Conservation (phyloP, 208 protist species). For the Acanthamoeba polyphaga region DNA sequence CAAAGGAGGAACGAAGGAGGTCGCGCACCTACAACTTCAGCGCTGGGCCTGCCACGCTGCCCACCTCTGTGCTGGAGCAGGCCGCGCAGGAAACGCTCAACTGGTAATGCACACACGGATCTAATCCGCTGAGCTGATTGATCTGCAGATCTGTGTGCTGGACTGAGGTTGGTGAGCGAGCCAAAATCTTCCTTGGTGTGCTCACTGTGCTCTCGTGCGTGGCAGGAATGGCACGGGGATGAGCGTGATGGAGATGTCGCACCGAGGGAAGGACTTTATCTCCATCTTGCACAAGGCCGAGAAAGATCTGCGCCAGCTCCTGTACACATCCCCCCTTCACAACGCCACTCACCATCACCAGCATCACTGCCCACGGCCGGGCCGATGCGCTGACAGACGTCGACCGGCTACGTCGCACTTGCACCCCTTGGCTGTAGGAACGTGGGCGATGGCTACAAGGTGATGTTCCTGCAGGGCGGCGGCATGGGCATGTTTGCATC, state of each 20-base stretch:
- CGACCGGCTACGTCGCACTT: background rate
- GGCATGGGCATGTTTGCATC: conserved; percentile 88
- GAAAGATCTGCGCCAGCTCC: conserved; percentile 81
- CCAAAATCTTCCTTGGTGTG: background rate
- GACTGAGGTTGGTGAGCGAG: background rate
- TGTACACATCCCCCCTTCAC: conserved; percentile 68
- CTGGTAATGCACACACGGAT: conserved; percentile 44
- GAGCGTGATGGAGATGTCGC: conserved; percentile 91
- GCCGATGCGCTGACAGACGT: too few species aligned
- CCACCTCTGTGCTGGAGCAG: conserved; percentile 86
- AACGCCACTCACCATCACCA: background rate
- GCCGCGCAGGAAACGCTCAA: conserved; percentile 88
- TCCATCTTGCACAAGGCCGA: conserved; percentile 85
- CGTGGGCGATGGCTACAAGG: conserved; percentile 89
- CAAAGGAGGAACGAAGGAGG: conserved; percentile 36
- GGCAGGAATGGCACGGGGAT: conserved; percentile 81
- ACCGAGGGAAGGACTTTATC: conserved; percentile 87
- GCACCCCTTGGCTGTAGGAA: conserved; percentile 38
- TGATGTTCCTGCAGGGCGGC: conserved; percentile 92
- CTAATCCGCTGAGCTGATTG: background rate
- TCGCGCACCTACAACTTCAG: conserved; percentile 89
- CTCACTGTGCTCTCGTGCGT: background rate
- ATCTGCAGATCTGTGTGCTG: background rate
- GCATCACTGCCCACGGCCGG: background rate
- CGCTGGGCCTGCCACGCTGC: conserved; percentile 91